Conservation (phyloP, 106 monocot species). For the Gastrodia elata region DNA sequence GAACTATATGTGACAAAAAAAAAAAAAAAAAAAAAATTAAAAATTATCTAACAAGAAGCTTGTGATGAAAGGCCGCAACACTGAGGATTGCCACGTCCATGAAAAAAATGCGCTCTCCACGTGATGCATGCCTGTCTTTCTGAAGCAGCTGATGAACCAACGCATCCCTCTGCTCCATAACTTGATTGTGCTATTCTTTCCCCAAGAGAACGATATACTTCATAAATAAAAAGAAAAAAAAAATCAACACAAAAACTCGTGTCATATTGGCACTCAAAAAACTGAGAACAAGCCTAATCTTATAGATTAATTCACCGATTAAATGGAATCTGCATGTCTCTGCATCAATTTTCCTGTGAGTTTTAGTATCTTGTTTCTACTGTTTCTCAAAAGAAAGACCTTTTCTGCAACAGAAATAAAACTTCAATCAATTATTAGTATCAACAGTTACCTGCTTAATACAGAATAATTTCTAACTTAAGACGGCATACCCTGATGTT, state of each 20-base stretch:
- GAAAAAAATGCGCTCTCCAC: too few species aligned
- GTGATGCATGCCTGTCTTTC: neutral
- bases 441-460: neutral
- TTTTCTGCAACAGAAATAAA: slow-evolving; percentile 9
- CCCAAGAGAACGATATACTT: neutral
- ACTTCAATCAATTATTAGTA: neutral
- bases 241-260: neutral
- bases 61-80: too few species aligned
- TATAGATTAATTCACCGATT: neutral
- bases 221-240: neutral
- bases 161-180: slow-evolving; percentile 7
- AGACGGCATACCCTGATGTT: slow-evolving; percentile 28
- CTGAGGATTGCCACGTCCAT: too few species aligned
- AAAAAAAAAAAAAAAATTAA: too few species aligned
- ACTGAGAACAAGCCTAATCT: neutral
- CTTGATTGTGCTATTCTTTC: neutral
- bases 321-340: neutral
- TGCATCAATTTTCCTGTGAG: neutral
- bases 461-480: neutral
- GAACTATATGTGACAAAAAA: too few species aligned
- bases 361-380: neutral
- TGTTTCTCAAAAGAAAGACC: slow-evolving; percentile 8
- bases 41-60: too few species aligned
- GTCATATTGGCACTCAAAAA: neutral
- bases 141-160: neutral